These are phyloP conservation scores for Talaromyces ruber DNA, from an alignment of 495 filamentous ascomycete species.

Conservation along the genomic window DNA sequence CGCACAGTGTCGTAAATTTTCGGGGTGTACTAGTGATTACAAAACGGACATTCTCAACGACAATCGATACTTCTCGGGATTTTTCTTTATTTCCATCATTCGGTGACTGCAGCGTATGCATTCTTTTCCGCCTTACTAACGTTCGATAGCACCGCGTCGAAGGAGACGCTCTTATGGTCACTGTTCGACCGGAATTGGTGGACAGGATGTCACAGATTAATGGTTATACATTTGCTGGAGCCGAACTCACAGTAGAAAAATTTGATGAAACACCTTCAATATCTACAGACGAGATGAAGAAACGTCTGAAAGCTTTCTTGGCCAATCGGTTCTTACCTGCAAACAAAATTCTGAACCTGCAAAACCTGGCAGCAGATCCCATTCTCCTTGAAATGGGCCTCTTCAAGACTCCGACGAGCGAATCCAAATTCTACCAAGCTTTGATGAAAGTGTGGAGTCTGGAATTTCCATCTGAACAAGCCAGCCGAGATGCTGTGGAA, in stretches of 20 bases:
- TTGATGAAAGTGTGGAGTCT: constrained; percentile 74
- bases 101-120: constrained; percentile 43
- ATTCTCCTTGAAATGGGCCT: constrained; percentile 62
- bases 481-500: constrained; percentile 62
- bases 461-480: constrained; percentile 54
- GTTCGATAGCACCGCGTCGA: constrained; percentile 59
- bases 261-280: constrained; percentile 18
- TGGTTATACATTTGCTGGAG: constrained; percentile 55
- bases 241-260: constrained; percentile 44
- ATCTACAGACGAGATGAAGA: constrained; percentile 35
- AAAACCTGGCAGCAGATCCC: constrained; percentile 59
- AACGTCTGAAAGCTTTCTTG: constrained; percentile 51
- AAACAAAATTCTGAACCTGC: constrained; percentile 71
- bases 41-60: constrained; percentile 47
- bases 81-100: constrained; percentile 25
- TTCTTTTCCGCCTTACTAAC: constrained; percentile 63
- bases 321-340: constrained; percentile 59
- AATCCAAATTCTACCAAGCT: constrained; percentile 82
- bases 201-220: constrained; percentile 53
- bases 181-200: constrained; percentile 53
- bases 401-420: constrained; percentile 60
- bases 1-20: constrained; percentile 40
- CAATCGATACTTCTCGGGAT: constrained; percentile 37
- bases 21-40: constrained; percentile 48
- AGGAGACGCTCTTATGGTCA: constrained; percentile 61